Base-by-base conservation (phyloP, 169 alveolate species). In the Cystoisospora suis region DNA sequence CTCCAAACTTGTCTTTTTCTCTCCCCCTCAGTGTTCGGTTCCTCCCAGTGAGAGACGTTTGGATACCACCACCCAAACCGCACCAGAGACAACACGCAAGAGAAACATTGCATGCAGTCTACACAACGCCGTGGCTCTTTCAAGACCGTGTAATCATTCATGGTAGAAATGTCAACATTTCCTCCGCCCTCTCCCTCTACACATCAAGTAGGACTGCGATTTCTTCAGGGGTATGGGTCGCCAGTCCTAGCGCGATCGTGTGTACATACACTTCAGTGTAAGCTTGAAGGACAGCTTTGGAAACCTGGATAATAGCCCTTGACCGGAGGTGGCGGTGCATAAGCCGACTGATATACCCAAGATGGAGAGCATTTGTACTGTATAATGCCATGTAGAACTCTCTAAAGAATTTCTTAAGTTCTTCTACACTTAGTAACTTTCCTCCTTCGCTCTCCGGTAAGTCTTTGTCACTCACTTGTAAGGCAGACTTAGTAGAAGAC, bases 211-310 rank as follows among this genome's bases (percentile, higher is more conserved):
- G 83, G 32, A 72, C 59, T 1, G 83, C 49, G 36, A 72, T 34
- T 3, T 72, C 83, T 72, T 23, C 83, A 3, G 83, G 83, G 29
- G 83, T 72, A 34, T 72, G 83, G 34, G 56, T 15, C 0, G 83
- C 56, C 0, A 4, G 34, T 1, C 83, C 49, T 17, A 72, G 44
- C 59, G 38, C 38, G 27, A 32, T 72, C 27, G 56, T 38, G 56
- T 42, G 83, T 27, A 0, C 56, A 34, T 72, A 72, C 7, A 72
- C n/a, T 38, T 72, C 83, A 27, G 83, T 0, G 27, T 72, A 72
- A 20, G 83, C 83, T 7, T 36, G 58, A 1, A 72, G 58, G n/a
- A 72, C 83, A 5, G 47, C 49, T 5, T n/a, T 34, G 40, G 44
- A 32, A 15, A 72, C 83, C 49, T n/a, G n/a, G 38, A 27, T 72